Percentiles rank a stretch among this genome's conserved stretches.
Conservation (phyloP, 176 grass and related monocot genomes). For the sorghum (Sorghum bicolor) region DNA sequence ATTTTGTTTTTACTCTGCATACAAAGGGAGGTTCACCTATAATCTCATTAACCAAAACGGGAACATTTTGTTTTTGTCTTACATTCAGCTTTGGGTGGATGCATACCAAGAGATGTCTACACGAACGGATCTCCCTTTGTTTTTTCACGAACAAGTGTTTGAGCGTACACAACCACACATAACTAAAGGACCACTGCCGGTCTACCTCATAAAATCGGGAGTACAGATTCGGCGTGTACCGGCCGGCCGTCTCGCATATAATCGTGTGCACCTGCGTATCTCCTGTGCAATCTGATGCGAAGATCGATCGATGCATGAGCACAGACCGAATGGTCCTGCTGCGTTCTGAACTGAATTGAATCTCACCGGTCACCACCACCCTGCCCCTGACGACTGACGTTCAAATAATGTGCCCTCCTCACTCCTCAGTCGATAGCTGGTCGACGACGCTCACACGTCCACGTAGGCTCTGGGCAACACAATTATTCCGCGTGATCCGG, state of each 20-base stretch:
- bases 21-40: neutral
- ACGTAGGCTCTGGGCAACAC: too few species aligned
- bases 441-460: too few species aligned
- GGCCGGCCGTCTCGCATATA: neutral
- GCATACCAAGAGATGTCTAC: neutral
- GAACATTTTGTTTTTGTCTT: neutral
- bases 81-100: neutral
- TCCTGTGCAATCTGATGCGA: neutral
- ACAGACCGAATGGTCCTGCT: neutral
- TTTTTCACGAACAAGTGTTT: neutral
- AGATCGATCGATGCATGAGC: neutral
- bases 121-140: neutral
- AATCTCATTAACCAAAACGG: neutral
- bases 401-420: neutral
- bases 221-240: constrained; percentile 18
- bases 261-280: neutral
- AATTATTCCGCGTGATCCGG: neutral
- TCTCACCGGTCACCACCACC: neutral
- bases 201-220: constrained; percentile 24
- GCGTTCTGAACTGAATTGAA: neutral
- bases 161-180: neutral
- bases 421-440: too few species aligned
- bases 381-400: neutral
- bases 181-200: neutral
- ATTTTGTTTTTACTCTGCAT: neutral